Conservation (phyloP, 768 basidiomycete species). For the Agaricus subrufescens region DNA sequence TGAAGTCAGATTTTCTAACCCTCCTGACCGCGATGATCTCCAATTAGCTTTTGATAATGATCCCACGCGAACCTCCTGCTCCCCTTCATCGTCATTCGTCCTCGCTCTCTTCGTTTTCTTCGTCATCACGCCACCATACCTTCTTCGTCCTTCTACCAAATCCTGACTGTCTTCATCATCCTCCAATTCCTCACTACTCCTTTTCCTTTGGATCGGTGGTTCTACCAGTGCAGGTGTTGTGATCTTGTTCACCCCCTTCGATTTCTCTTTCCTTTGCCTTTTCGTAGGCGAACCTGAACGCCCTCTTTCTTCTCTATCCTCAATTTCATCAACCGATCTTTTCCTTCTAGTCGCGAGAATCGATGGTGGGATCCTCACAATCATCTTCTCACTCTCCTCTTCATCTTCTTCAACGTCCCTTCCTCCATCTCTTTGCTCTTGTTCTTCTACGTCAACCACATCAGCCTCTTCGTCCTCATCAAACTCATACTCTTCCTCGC, state of each 20-base stretch:
- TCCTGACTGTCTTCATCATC: background rate
- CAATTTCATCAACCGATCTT: constrained; percentile 23
- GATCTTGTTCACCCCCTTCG: background rate
- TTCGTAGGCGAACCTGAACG: constrained; percentile 3
- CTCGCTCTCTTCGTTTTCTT: constrained; percentile 2
- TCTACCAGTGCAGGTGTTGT: background rate
- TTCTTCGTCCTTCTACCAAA: background rate
- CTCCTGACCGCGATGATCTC: background rate
- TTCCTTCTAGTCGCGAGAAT: constrained; percentile 11
- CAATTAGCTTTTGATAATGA: constrained; percentile 1
- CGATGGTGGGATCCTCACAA: constrained; percentile 1
- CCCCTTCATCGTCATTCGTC: background rate
- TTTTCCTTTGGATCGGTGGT: background rate
- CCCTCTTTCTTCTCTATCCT: background rate
- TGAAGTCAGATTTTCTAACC: background rate
- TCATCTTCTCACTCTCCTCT: background rate
- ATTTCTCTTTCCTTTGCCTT: background rate
- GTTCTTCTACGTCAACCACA: background rate
- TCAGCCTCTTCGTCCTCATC: background rate
- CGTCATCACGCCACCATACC: background rate
- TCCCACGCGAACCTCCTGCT: background rate
- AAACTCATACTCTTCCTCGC: constrained; percentile 14
- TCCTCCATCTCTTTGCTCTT: constrained; percentile 2
- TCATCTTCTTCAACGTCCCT: constrained; percentile 11
- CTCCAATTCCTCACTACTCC: constrained; percentile 9